phyloP scores from a whole-genome alignment of 441 rosid genomes.

The Adansonia gregorii region DNA sequence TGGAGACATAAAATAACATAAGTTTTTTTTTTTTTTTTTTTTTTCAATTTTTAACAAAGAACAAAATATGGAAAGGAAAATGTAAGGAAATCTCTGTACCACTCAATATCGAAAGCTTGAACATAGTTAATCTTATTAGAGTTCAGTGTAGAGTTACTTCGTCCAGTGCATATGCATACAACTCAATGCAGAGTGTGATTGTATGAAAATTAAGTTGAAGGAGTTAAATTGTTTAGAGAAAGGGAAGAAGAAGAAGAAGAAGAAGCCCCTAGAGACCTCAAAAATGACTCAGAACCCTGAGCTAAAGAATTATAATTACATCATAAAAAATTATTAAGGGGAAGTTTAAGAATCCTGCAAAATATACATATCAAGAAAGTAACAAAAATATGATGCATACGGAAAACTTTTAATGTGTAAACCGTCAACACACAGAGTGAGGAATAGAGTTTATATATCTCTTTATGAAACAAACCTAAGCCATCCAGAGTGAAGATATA shows the following conservation, averaged over 20 bases:
- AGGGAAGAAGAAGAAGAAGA: neutral
- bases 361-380: neutral
- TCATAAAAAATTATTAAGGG: neutral
- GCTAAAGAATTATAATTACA: neutral
- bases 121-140: neutral
- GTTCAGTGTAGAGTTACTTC: neutral
- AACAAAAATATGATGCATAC: neutral
- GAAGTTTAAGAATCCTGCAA: neutral
- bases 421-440: neutral
- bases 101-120: neutral
- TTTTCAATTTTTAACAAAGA: neutral
- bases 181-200: neutral
- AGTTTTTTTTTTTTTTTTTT: too few relatives aligned
- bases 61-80: neutral
- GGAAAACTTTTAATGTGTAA: neutral
- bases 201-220: neutral
- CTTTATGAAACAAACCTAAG: neutral
- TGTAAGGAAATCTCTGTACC: neutral
- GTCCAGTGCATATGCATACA: neutral
- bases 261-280: neutral
- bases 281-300: neutral
- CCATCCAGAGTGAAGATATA: neutral
- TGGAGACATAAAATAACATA: neutral
- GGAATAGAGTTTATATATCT: neutral
- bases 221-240: neutral